Evolutionary conservation across 2,329 filamentous ascomycete genomes (phyloP).

Genomic region (Diaporthe sp.): DNA sequence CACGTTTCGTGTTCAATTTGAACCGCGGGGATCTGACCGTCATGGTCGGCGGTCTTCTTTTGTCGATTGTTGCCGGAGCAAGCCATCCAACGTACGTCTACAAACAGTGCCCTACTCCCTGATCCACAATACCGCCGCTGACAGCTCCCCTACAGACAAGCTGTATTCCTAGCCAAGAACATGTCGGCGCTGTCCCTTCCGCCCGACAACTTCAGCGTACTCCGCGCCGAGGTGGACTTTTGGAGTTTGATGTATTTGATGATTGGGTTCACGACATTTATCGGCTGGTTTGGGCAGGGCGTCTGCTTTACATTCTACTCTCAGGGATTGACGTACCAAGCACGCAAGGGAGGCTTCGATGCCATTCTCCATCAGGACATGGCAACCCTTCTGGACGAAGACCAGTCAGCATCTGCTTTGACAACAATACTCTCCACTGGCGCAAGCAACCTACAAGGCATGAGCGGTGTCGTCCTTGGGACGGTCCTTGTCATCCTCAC

Average conservation of each 20-base stretch:
- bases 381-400: constrained; percentile 88
- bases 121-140: not conserved
- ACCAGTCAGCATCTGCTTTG: constrained; percentile 89
- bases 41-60: not conserved
- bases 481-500: constrained; percentile 85
- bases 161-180: constrained; percentile 64
- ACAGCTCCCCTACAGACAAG: not conserved
- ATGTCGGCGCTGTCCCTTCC: constrained; percentile 71
- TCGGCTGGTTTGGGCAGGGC: constrained; percentile 78
- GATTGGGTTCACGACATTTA: constrained; percentile 80
- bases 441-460: constrained; percentile 87
- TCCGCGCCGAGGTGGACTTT: constrained; percentile 82
- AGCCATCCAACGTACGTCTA: not conserved
- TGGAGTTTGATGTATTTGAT: constrained; percentile 92
- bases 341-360: constrained; percentile 85
- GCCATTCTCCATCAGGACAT: constrained; percentile 94
- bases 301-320: constrained; percentile 86
- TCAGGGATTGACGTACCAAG: constrained; percentile 85
- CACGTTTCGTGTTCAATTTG: constrained; percentile 1
- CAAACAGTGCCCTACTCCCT: not conserved
- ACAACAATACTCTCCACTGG: constrained; percentile 91
- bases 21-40: not conserved
- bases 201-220: constrained; percentile 63
- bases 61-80: not conserved
- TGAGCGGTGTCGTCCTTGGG: constrained; percentile 89